A percentile compares a stretch with the other conserved stretches of the same genome.
Conservation (phyloP, 371 early-diverging fungal species). For the Chytridium lagenaria region DNA sequence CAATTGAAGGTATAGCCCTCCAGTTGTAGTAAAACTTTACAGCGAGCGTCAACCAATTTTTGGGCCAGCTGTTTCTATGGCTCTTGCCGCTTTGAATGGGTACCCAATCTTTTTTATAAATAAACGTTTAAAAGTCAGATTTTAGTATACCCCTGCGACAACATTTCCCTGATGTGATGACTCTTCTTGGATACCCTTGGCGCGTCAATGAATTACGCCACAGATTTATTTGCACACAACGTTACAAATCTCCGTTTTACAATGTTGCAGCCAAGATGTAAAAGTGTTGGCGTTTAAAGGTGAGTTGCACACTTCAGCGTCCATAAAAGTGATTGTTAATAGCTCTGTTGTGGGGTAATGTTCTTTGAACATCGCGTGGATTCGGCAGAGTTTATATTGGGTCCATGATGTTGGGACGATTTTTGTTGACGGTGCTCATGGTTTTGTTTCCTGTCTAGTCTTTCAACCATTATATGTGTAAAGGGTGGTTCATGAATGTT, state of each 20-base stretch:
- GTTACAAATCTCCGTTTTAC: conserved; percentile 93
- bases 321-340: too few species aligned
- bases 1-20: conserved; percentile 47
- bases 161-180: conserved; percentile 68
- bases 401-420: conserved; percentile 93
- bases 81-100: conserved; percentile 86
- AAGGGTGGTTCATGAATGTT: too few species aligned
- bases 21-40: conserved; percentile 91
- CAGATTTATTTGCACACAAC: conserved; percentile 83
- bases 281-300: conserved; percentile 95
- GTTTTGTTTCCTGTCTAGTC: conserved; percentile 97
- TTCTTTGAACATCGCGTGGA: conserved; percentile 92
- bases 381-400: conserved; percentile 90
- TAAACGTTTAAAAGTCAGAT: conserved; percentile 24
- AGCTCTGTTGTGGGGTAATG: conserved; percentile 64
- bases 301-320: conserved; percentile 28
- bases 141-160: conserved; percentile 30
- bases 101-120: conserved; percentile 33
- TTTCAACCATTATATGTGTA: too few species aligned
- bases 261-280: conserved; percentile 90
- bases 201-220: conserved; percentile 81
- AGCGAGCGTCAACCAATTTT: conserved; percentile 82
- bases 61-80: conserved; percentile 95
- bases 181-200: conserved; percentile 81
- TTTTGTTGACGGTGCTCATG: conserved; percentile 88